phyloP scores from a whole-genome alignment of 805 yeast genomes.

The Candida nitratophila region DNA sequence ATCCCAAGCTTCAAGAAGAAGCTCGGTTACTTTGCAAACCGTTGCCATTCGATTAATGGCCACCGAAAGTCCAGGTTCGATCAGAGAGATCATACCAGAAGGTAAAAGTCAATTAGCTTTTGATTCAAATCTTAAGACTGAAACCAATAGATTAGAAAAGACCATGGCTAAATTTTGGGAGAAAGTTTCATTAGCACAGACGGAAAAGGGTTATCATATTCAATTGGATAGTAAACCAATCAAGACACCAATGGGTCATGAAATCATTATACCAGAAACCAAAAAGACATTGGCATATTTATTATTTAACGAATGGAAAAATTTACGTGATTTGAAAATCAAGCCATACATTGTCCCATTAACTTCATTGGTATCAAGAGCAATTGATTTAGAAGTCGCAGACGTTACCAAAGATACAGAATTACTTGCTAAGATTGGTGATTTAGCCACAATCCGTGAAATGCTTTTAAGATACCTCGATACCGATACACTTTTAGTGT shows the following conservation, averaged over 20 bases:
- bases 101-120: constrained; percentile 5
- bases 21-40: too few relatives aligned
- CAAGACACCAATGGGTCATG: constrained; percentile 78
- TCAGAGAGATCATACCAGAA: background rate
- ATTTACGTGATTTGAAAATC: constrained; percentile 56
- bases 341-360: constrained; percentile 78
- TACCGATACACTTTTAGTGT: constrained; percentile 87
- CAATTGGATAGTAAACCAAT: constrained; percentile 70
- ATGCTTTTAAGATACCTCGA: constrained; percentile 77
- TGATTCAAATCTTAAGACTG: constrained; percentile 49
- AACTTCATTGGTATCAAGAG: constrained; percentile 81
- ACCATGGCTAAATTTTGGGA: constrained; percentile 80
- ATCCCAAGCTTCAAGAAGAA: too few relatives aligned
- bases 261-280: constrained; percentile 52
- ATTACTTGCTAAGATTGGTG: constrained; percentile 54
- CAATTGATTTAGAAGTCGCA: constrained; percentile 61
- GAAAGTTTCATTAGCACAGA: constrained; percentile 40
- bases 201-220: constrained; percentile 36
- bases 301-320: constrained; percentile 83
- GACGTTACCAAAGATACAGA: constrained; percentile 35
- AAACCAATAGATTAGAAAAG: constrained; percentile 63
- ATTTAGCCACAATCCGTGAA: constrained; percentile 46
- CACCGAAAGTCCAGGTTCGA: background rate
- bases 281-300: constrained; percentile 64
- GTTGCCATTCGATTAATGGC: background rate